Percentiles rank a stretch among this genome's conserved stretches.
Conservation (phyloP, 371 early-diverging fungal species). For the Funneliformis caledonium region DNA sequence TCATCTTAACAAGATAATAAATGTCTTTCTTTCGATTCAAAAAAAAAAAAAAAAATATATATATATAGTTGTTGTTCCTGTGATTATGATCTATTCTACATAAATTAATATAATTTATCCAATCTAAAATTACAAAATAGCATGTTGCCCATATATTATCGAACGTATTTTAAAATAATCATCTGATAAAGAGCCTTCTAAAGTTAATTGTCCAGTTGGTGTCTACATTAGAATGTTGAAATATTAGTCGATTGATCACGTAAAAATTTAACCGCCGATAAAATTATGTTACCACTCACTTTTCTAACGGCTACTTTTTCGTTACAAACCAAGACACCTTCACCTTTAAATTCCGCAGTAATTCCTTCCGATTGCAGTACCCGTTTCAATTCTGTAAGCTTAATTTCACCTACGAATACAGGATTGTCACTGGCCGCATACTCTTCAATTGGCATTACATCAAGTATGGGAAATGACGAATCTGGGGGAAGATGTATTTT, state of each 20-base stretch:
- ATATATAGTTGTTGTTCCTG: too few species aligned
- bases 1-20: too few species aligned
- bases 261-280: not conserved
- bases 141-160: slow-evolving; percentile 63
- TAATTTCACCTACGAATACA: slow-evolving; percentile 85
- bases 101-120: not conserved
- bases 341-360: slow-evolving; percentile 79
- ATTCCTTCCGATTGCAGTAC: slow-evolving; percentile 76
- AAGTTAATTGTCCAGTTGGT: slow-evolving; percentile 44
- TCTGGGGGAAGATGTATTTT: slow-evolving; percentile 70
- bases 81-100: too few species aligned
- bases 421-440: slow-evolving; percentile 61
- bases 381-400: slow-evolving; percentile 79
- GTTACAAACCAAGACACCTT: slow-evolving; percentile 86
- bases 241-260: not conserved
- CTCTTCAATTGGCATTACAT: slow-evolving; percentile 61
- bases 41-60: too few species aligned
- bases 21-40: too few species aligned
- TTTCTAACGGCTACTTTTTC: slow-evolving; percentile 76
- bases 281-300: slow-evolving; percentile 43
- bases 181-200: slow-evolving; percentile 47
- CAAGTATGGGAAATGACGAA: slow-evolving; percentile 78
- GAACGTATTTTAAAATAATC: slow-evolving; percentile 51
- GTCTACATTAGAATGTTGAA: slow-evolving; percentile 26
- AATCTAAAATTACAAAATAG: slow-evolving; percentile 52